These are phyloP conservation scores for Sphaerulina vaccinii DNA, from an alignment of 2,329 filamentous ascomycete species.

Conservation along the genomic window DNA sequence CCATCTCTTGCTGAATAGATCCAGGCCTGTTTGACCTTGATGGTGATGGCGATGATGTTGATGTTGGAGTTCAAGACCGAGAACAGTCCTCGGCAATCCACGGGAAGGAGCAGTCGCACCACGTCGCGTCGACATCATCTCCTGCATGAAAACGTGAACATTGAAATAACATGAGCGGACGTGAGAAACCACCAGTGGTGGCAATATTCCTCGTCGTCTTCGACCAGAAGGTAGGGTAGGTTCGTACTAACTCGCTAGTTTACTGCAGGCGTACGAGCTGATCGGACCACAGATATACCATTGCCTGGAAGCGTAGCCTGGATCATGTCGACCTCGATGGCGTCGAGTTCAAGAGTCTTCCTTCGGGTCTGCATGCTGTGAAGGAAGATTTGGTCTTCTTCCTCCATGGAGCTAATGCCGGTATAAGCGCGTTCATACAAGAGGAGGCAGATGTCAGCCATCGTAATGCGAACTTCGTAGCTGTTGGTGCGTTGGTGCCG, in stretches of 20 bases:
- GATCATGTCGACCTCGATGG: conserved; percentile 70
- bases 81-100: no score
- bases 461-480: conserved; percentile 87
- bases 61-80: no score
- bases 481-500: conserved; percentile 87
- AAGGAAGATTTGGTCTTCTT: conserved; percentile 88
- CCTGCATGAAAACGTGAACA: not conserved
- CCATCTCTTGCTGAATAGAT: no score
- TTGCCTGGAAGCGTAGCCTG: conserved; percentile 78
- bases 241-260: conserved; percentile 6
- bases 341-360: conserved; percentile 91
- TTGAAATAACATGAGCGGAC: conserved; percentile 9
- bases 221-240: conserved; percentile 41
- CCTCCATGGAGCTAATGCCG: conserved; percentile 75
- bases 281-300: conserved; percentile 60
- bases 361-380: conserved; percentile 88
- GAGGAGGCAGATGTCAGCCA: conserved; percentile 73
- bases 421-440: conserved; percentile 89
- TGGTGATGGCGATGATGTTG: no score
- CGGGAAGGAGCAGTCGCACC: no score
- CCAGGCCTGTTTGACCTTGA: no score
- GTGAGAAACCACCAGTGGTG: conserved; percentile 33
- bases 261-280: not conserved
- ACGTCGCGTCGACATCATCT: not conserved
- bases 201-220: conserved; percentile 39